phyloP scores from a whole-genome alignment of 108 stramenopile species.

The Nitzschia sp. region DNA sequence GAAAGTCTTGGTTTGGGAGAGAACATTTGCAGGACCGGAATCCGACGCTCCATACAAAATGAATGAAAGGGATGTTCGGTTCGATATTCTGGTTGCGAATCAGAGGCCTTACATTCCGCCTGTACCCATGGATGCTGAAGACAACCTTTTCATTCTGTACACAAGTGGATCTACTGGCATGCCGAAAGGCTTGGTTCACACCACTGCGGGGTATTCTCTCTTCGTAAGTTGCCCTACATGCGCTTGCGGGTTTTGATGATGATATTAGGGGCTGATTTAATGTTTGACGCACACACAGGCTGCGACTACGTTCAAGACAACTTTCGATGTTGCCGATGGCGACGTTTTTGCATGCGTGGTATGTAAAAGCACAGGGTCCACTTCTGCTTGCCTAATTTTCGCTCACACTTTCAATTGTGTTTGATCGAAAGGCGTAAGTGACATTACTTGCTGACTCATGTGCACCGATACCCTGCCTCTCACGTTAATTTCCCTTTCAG shows the following conservation, averaged over 20 bases:
- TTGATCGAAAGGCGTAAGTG: neutral
- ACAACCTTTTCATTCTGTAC: slow-evolving; percentile 95
- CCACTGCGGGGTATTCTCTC: slow-evolving; percentile 93
- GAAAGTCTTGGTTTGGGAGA: slow-evolving; percentile 90
- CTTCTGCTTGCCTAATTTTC: neutral
- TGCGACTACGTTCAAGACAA: slow-evolving; percentile 79
- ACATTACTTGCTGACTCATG: neutral
- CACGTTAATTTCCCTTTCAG: neutral
- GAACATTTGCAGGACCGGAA: slow-evolving; percentile 46
- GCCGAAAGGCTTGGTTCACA: slow-evolving; percentile 95
- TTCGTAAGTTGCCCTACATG: slow-evolving; percentile 17
- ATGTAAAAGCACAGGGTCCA: neutral
- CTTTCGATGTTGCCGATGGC: slow-evolving; percentile 66
- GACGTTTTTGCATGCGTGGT: slow-evolving; percentile 98
- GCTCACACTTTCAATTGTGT: neutral
- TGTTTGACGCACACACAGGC: slow-evolving; percentile 17
- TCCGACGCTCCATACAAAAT: slow-evolving; percentile 43
- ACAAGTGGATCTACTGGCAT: slow-evolving; percentile 95
- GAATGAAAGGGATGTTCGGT: slow-evolving; percentile 77
- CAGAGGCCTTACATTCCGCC: slow-evolving; percentile 95
- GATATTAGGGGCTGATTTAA: neutral
- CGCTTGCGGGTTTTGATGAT: neutral
- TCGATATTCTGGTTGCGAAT: slow-evolving; percentile 78
- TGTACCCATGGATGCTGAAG: slow-evolving; percentile 94
- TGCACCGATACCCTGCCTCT: neutral